Evolutionary conservation across 2,329 filamentous ascomycete species (phyloP).

Genomic region (Botryosphaeria dothidea): DNA sequence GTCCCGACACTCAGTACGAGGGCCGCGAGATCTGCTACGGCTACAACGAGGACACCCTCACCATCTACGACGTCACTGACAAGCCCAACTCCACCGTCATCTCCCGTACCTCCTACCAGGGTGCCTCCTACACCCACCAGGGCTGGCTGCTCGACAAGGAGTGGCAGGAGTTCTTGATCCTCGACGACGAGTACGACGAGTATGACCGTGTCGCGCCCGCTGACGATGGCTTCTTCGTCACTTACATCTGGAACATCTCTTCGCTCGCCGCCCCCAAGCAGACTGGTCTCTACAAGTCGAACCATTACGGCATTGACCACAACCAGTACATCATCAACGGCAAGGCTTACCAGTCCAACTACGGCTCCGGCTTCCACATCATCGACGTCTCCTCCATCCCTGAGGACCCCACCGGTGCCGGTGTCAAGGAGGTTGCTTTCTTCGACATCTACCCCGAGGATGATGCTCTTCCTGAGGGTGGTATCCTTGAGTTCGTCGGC

Average conservation of each 20-base stretch:
- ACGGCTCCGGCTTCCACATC: slow-evolving; percentile 44
- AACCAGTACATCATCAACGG: slow-evolving; percentile 50
- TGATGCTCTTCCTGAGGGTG: slow-evolving; percentile 39
- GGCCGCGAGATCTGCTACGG: slow-evolving; percentile 58
- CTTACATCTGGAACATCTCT: slow-evolving; percentile 43
- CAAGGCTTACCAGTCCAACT: slow-evolving; percentile 46
- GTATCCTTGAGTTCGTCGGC: slow-evolving; percentile 45
- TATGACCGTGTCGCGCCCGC: slow-evolving; percentile 38
- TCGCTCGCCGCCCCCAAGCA: slow-evolving; percentile 37
- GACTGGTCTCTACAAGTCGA: slow-evolving; percentile 44
- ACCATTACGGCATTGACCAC: slow-evolving; percentile 45
- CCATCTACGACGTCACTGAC: slow-evolving; percentile 55
- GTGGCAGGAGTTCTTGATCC: slow-evolving; percentile 37
- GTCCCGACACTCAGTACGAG: slow-evolving; percentile 51
- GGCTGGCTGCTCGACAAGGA: slow-evolving; percentile 52
- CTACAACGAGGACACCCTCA: slow-evolving; percentile 56
- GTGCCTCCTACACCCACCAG: slow-evolving; percentile 61
- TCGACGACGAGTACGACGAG: slow-evolving; percentile 43
- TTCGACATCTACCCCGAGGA: slow-evolving; percentile 48
- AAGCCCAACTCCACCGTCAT: slow-evolving; percentile 50
- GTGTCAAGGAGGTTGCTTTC: slow-evolving; percentile 46
- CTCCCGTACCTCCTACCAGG: slow-evolving; percentile 57
- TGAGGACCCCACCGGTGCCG: slow-evolving; percentile 40
- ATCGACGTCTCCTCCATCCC: slow-evolving; percentile 45
- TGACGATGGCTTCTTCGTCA: slow-evolving; percentile 36